A percentile compares a stretch with the other conserved stretches of the same genome.
Evolutionary conservation across 2,329 filamentous ascomycete species (phyloP).

Genomic region (Exophiala aquamarina): DNA sequence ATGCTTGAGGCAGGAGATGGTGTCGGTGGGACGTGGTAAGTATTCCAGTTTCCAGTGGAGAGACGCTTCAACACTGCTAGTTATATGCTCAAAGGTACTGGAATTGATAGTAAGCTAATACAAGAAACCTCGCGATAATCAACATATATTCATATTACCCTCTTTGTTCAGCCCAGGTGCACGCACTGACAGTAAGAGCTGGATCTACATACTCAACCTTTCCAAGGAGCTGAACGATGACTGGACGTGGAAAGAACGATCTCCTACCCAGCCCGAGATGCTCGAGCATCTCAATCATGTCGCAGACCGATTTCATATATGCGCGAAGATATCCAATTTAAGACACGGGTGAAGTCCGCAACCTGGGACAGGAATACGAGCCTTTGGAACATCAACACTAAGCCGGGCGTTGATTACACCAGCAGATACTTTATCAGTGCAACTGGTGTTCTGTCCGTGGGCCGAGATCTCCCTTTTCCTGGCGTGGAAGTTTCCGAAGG

Average conservation of each 20-base stretch:
- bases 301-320: slow-evolving; percentile 44
- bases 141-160: too few relatives aligned
- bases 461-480: slow-evolving; percentile 55
- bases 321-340: slow-evolving; percentile 46
- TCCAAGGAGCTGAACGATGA: slow-evolving; percentile 40
- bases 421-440: slow-evolving; percentile 46
- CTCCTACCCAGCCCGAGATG: slow-evolving; percentile 40
- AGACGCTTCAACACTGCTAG: too few relatives aligned
- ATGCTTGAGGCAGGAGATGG: slow-evolving; percentile 43
- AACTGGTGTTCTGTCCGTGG: slow-evolving; percentile 50
- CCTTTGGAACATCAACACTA: slow-evolving; percentile 46
- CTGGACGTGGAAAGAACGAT: slow-evolving; percentile 31
- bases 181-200: slow-evolving; percentile 47
- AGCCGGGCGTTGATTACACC: slow-evolving; percentile 38
- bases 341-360: slow-evolving; percentile 42
- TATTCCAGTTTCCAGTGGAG: too few relatives aligned
- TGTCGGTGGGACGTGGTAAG: slow-evolving; percentile 39
- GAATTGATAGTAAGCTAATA: too few relatives aligned
- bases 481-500: slow-evolving; percentile 61
- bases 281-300: slow-evolving; percentile 48
- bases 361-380: slow-evolving; percentile 36
- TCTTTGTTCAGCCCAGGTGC: slow-evolving; percentile 37
- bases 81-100: too few relatives aligned
- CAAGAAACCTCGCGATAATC: too few relatives aligned
- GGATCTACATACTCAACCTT: slow-evolving; percentile 38